phyloP scores from a whole-genome alignment of 2,329 filamentous ascomycete genomes.

The Alternaria ethzedia region DNA sequence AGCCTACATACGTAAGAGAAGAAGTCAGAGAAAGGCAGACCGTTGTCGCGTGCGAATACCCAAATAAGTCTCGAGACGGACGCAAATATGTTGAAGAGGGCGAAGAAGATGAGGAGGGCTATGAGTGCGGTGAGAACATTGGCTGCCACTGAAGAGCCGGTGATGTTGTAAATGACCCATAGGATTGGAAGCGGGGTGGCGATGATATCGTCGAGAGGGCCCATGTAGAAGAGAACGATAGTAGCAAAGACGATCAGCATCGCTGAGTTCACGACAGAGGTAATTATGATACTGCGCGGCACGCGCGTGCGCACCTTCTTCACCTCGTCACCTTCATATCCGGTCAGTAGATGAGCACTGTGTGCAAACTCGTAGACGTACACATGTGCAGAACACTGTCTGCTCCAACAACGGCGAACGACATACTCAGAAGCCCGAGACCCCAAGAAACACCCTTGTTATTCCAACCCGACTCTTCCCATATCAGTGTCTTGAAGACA shows the following conservation, averaged over 20 bases:
- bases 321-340: conserved; percentile 42
- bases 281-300: conserved; percentile 45
- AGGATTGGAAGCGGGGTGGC: conserved; percentile 39
- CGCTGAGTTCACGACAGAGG: conserved; percentile 52
- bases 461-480: conserved; percentile 51
- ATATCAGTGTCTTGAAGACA: conserved; percentile 55
- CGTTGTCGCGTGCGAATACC: conserved; percentile 59
- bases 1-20: conserved; percentile 38
- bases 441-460: conserved; percentile 52
- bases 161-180: conserved; percentile 51
- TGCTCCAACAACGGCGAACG: conserved; percentile 50
- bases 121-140: conserved; percentile 51
- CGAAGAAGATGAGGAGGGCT: conserved; percentile 48
- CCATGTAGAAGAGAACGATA: conserved; percentile 54
- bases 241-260: conserved; percentile 54
- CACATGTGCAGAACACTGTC: conserved; percentile 55
- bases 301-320: conserved; percentile 50
- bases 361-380: conserved; percentile 8
- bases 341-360: not conserved
- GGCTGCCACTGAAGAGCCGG: conserved; percentile 49
- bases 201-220: conserved; percentile 39
- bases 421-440: conserved; percentile 45
- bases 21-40: conserved; percentile 47
- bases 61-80: conserved; percentile 58
- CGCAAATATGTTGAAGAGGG: conserved; percentile 53